Evolutionary conservation across 192 early-diverging fungal genomes (phyloP), one percentile per base, ranked within the genome.

Genomic region (Podila epigama): DNA sequence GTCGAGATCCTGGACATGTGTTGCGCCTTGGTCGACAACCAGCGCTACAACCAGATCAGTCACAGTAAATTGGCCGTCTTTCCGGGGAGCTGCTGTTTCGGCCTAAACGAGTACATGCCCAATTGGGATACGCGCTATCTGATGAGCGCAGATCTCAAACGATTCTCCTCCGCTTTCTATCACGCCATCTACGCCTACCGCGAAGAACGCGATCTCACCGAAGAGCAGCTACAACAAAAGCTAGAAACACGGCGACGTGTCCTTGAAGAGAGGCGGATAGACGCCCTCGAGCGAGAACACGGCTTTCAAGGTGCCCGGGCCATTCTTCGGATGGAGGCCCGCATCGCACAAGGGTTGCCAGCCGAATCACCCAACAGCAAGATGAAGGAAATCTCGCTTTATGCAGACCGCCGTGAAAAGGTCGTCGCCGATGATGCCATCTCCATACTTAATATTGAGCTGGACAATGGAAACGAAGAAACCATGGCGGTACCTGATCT

Each of bases 401-500:
- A 75, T 37, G 65, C 65, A 2, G 72, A 75, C 37, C 66, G 72
- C 27, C 66, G 51, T 27, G 72, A 75, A 35, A 60, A 55, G 25
- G 72, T 75, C 15, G 72, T 75, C 32, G 72, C 72, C 22, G 72
- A 75, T 28, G 72, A 75, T 51, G 72, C 72, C 5, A 75, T 75
- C 22, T 75, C 72, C 0, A 15, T 75, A 2, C 55, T 75, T 35
- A 65, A 75, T 63, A 75, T 75, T 18, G 31, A 75, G 8, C n/a
- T 75, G 36, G 72, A 67, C 35, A 64, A 66, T 12, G 61, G 53
- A 9, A 35, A 75, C 13, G 70, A 66, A 6, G 50, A 41, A 3
- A 63, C 35, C 4, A 52, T 18, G 22, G 59, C 58, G 0, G 64
- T 67, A n/a, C 71, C 71, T 51, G 58, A 42, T 29, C 34, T 75